phyloP scores from a whole-genome alignment of 2,329 filamentous ascomycete genomes.

The Pyricularia sp. region DNA sequence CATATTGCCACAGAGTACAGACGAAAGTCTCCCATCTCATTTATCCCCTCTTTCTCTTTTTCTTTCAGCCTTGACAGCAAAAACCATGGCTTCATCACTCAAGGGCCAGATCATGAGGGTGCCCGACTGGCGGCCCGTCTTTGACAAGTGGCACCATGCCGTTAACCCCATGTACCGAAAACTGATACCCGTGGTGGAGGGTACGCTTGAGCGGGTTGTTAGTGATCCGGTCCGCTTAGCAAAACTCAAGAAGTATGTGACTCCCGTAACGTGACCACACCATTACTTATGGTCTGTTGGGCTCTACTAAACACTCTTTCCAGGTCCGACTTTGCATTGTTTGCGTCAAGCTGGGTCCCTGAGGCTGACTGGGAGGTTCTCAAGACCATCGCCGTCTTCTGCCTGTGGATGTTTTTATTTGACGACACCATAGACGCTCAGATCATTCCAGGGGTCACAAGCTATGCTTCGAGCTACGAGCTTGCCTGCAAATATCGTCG shows the following conservation, averaged over 20 bases:
- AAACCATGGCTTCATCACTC: conserved; percentile 53
- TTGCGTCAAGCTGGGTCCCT: conserved; percentile 5
- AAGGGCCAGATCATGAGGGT: conserved; percentile 1
- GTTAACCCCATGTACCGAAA: conserved; percentile 2
- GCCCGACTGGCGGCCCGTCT: conserved; percentile 4
- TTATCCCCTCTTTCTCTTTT: conserved; percentile 47
- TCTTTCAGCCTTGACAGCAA: conserved; percentile 70
- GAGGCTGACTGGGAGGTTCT: conserved; percentile 6
- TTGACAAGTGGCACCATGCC: conserved; percentile 3
- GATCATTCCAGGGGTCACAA: conserved; percentile 6
- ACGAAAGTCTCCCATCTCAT: conserved; percentile 81
- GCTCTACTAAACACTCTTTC: neutral
- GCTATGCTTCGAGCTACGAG: conserved; percentile 6
- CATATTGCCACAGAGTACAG: neutral
- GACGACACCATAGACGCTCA: conserved; percentile 18
- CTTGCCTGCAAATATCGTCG: conserved; percentile 3
- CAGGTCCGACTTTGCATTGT: conserved; percentile 5
- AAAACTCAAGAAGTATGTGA: conserved; percentile 4
- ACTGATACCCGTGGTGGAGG: conserved; percentile 4
- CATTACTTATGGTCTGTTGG: neutral
- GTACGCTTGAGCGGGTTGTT: conserved; percentile 2
- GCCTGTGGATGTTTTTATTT: conserved; percentile 6
- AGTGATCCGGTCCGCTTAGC: neutral
- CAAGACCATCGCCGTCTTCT: conserved; percentile 5
- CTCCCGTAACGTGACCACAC: neutral